A percentile compares a stretch with the other conserved stretches of the same genome.
phyloP scores from a whole-genome alignment of 2,329 filamentous ascomycete genomes.

The Fusarium beomiforme region DNA sequence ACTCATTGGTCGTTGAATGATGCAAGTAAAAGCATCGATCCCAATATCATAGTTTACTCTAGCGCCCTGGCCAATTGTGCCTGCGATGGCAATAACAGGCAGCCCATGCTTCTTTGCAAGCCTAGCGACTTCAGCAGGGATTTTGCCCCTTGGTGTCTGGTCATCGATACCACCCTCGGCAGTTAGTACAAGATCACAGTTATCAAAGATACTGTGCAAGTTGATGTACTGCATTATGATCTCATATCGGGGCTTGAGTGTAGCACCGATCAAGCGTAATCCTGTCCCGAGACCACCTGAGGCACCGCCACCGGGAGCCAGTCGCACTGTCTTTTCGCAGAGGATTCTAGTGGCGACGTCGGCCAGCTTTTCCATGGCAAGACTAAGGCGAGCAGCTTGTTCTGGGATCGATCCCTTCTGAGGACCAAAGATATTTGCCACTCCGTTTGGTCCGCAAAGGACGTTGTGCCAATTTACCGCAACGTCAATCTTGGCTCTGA shows the following conservation, averaged over 20 bases:
- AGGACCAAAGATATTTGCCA: constrained; percentile 60
- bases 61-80: constrained; percentile 49
- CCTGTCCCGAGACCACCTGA: constrained; percentile 63
- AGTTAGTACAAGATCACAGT: constrained; percentile 62
- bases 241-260: constrained; percentile 58
- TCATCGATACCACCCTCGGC: constrained; percentile 63
- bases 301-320: constrained; percentile 58
- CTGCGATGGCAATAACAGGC: constrained; percentile 55
- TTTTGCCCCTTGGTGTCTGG: constrained; percentile 62
- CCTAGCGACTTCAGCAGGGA: constrained; percentile 61
- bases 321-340: constrained; percentile 47
- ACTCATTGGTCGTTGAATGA: constrained; percentile 46
- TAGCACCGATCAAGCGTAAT: constrained; percentile 58
- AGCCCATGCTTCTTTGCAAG: constrained; percentile 56
- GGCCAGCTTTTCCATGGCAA: constrained; percentile 56
- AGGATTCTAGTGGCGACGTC: constrained; percentile 47
- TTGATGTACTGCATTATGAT: constrained; percentile 62
- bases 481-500: constrained; percentile 54
- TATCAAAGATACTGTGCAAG: constrained; percentile 56
- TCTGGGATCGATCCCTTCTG: constrained; percentile 60
- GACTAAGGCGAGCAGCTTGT: constrained; percentile 55
- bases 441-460: constrained; percentile 58
- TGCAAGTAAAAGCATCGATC: constrained; percentile 49
- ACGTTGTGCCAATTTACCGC: constrained; percentile 63
- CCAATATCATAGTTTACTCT: constrained; percentile 49